A percentile compares a stretch with the other conserved stretches of the same genome.
These are phyloP conservation scores for Pichia paraexigua DNA, from an alignment of 805 yeast species.

Conservation along the genomic window DNA sequence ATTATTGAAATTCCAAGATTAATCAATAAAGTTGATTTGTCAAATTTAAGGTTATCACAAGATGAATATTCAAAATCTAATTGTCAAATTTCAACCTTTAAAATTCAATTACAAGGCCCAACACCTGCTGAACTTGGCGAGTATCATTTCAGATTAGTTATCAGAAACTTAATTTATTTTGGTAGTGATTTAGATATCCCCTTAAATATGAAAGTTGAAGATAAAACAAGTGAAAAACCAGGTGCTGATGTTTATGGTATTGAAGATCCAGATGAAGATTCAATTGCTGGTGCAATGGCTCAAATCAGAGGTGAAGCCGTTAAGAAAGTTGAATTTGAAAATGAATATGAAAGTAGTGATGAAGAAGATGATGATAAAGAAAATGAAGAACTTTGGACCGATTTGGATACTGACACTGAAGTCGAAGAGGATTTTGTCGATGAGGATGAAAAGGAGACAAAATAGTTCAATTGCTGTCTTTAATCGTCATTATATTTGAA, in stretches of 20 bases:
- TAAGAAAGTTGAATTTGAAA: slow-evolving; percentile 33
- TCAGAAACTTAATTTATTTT: slow-evolving; percentile 71
- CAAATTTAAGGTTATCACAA: slow-evolving; percentile 46
- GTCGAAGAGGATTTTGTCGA: slow-evolving; percentile 37
- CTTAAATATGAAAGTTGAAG: slow-evolving; percentile 59
- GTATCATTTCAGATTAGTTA: slow-evolving; percentile 58
- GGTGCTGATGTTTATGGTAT: slow-evolving; percentile 44
- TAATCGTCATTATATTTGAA: too few relatives aligned
- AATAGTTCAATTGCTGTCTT: neutral
- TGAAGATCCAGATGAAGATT: slow-evolving; percentile 67
- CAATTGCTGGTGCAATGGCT: slow-evolving; percentile 69
- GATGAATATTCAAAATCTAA: slow-evolving; percentile 41
- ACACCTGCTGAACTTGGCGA: slow-evolving; percentile 68
- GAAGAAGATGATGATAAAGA: slow-evolving; percentile 17
- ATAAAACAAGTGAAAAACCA: slow-evolving; percentile 41
- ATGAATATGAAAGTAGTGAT: slow-evolving; percentile 27
- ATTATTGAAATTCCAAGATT: slow-evolving; percentile 60
- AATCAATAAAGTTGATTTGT: slow-evolving; percentile 43
- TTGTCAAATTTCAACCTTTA: slow-evolving; percentile 60
- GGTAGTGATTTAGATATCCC: slow-evolving; percentile 75
- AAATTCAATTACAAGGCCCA: slow-evolving; percentile 63
- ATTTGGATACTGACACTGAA: slow-evolving; percentile 58
- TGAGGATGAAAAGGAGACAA: neutral
- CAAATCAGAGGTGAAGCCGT: slow-evolving; percentile 56
- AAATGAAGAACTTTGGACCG: slow-evolving; percentile 33